These are phyloP conservation scores for Botryotinia convoluta DNA, from an alignment of 2,329 filamentous ascomycete genomes.

Conservation along the genomic window DNA sequence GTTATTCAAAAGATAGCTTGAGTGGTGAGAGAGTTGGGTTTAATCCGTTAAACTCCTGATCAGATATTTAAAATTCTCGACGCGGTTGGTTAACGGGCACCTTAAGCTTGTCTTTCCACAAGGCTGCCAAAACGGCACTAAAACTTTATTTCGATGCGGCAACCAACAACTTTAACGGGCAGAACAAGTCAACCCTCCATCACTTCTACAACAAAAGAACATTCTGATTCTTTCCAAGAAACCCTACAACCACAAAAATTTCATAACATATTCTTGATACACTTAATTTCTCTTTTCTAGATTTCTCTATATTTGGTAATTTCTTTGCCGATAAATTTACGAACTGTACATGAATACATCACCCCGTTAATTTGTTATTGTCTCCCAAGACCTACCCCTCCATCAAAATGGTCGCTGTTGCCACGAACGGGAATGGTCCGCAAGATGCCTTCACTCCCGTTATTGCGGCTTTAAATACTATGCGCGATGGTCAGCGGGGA, in stretches of 20 bases:
- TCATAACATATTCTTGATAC: not conserved
- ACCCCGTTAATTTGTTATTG: slow-evolving; percentile 19
- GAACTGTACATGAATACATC: slow-evolving; percentile 22
- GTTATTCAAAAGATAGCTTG: not conserved
- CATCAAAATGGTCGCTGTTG: slow-evolving; percentile 36
- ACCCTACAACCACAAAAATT: not conserved
- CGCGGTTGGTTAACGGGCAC: slow-evolving; percentile 4
- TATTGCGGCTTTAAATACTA: slow-evolving; percentile 82
- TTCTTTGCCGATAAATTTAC: not conserved
- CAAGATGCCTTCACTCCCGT: slow-evolving; percentile 79
- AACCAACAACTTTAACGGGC: slow-evolving; percentile 16
- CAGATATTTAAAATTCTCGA: slow-evolving; percentile 12
- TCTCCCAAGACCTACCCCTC: slow-evolving; percentile 32
- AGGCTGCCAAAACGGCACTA: slow-evolving; percentile 20
- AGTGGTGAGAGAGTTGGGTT: slow-evolving; percentile 10
- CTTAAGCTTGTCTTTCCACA: not conserved
- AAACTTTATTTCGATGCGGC: slow-evolving; percentile 20
- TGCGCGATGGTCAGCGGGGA: slow-evolving; percentile 79
- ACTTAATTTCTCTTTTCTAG: not conserved
- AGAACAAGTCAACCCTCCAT: not conserved
- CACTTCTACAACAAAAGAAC: slow-evolving; percentile 13
- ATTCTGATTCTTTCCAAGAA: slow-evolving; percentile 17
- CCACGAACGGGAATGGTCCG: slow-evolving; percentile 56
- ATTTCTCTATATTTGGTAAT: not conserved
- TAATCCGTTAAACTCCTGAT: slow-evolving; percentile 15